Conservation (phyloP, 805 yeast species). For the Metschnikowia noctiluminum region DNA sequence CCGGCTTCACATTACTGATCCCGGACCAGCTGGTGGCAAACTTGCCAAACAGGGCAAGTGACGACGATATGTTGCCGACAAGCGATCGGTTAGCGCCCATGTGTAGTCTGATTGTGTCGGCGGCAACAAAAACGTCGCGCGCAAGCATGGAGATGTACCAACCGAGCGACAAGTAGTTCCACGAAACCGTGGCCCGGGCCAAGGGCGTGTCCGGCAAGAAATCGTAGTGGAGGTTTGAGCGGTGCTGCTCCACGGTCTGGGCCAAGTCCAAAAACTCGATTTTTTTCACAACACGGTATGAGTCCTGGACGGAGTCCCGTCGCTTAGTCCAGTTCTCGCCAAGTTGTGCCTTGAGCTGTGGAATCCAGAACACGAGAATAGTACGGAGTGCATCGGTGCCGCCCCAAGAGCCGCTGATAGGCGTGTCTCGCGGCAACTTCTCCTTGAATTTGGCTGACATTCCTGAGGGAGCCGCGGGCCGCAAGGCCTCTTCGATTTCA, state of each 20-base stretch:
- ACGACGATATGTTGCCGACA: conserved; percentile 38
- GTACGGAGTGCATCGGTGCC: conserved; percentile 49
- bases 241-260: conserved; percentile 18
- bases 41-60: conserved; percentile 36
- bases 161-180: conserved; percentile 64
- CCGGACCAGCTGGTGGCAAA: conserved; percentile 38
- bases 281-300: conserved; percentile 31
- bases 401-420: conserved; percentile 53
- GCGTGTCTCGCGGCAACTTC: conserved; percentile 49
- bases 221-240: conserved; percentile 36
- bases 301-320: conserved; percentile 1
- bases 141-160: conserved; percentile 73
- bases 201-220: conserved; percentile 43
- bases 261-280: conserved; percentile 39
- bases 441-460: conserved; percentile 57
- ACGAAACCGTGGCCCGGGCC: conserved; percentile 48
- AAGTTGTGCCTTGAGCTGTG: conserved; percentile 29
- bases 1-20: conserved; percentile 19
- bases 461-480: conserved; percentile 55
- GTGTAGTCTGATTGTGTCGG: conserved; percentile 6
- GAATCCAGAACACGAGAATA: conserved; percentile 39
- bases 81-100: conserved; percentile 27
- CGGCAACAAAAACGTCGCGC: conserved; percentile 47
- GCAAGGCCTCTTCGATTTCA: conserved; percentile 37
- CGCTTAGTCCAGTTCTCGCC: conserved; percentile 26